Evolutionary conservation across 2,329 filamentous ascomycete genomes (phyloP).

Genomic region (Beauveria sp.): DNA sequence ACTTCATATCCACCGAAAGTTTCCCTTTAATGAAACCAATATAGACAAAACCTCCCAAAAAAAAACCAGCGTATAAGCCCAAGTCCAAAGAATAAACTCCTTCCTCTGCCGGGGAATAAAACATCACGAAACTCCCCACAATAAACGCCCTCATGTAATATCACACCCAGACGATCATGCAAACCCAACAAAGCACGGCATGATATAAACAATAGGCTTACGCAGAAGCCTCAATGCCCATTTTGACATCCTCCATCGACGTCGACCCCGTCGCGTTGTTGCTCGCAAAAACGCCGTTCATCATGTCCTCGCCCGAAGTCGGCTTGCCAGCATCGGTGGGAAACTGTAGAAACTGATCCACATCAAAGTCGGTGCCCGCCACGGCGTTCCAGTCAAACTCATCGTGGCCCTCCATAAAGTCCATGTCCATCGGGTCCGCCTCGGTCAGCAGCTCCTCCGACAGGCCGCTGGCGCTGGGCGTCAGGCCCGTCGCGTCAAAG

Average conservation of each 20-base stretch:
- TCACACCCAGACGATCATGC: background rate
- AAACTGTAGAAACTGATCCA: conserved; percentile 53
- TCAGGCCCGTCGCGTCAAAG: conserved; percentile 31
- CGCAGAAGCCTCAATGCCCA: conserved; percentile 10
- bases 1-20: background rate
- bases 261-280: background rate
- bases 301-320: conserved; percentile 29
- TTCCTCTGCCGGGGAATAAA: background rate
- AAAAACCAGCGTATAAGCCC: background rate
- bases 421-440: conserved; percentile 34
- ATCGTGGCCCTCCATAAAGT: conserved; percentile 38
- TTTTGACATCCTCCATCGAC: conserved; percentile 7
- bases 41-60: background rate
- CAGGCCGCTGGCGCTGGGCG: conserved; percentile 37
- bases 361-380: conserved; percentile 46
- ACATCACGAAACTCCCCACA: background rate
- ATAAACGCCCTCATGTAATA: background rate
- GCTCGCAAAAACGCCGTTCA: conserved; percentile 24
- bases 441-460: conserved; percentile 32
- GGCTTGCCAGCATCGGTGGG: conserved; percentile 40
- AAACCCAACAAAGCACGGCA: background rate
- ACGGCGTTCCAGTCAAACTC: conserved; percentile 49
- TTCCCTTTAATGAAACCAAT: background rate
- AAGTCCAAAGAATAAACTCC: background rate
- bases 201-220: background rate